These are phyloP conservation scores for Podospora anserina DNA, from an alignment of 495 filamentous ascomycete species.

Conservation along the genomic window DNA sequence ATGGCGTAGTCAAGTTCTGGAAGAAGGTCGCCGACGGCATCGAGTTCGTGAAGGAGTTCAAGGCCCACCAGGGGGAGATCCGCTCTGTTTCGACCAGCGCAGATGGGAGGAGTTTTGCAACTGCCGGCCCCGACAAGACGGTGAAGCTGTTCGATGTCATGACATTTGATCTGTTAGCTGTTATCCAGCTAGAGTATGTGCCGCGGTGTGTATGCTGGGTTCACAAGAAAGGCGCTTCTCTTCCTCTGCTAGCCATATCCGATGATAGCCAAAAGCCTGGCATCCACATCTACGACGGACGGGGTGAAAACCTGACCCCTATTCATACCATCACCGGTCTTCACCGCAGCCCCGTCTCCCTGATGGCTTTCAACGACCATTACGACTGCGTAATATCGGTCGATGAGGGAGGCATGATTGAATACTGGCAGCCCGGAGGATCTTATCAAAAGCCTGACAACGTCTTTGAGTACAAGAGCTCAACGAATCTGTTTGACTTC, in stretches of 20 bases:
- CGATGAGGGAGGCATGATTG: constrained; percentile 90
- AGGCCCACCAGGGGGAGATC: constrained; percentile 83
- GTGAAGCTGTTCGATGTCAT: constrained; percentile 96
- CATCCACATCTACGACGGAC: constrained; percentile 83
- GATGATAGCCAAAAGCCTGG: constrained; percentile 60
- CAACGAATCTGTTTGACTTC: constrained; percentile 93
- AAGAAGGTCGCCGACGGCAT: constrained; percentile 89
- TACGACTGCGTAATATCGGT: constrained; percentile 88
- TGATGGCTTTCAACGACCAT: constrained; percentile 84
- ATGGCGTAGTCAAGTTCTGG: constrained; percentile 98
- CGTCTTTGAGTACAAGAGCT: constrained; percentile 88
- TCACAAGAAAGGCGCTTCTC: constrained; percentile 78
- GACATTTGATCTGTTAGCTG: constrained; percentile 85
- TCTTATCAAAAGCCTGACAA: constrained; percentile 87
- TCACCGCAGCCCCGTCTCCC: constrained; percentile 72
- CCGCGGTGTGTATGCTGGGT: constrained; percentile 91
- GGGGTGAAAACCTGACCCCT: constrained; percentile 71
- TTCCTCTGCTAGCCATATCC: constrained; percentile 89
- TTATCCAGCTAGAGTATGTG: constrained; percentile 68
- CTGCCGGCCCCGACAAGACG: constrained; percentile 78
- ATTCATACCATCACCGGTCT: constrained; percentile 70
- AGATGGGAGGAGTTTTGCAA: constrained; percentile 93
- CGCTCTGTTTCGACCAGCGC: constrained; percentile 74
- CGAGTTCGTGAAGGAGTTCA: constrained; percentile 98
- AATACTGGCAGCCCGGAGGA: constrained; percentile 85